A percentile compares a stretch with the other conserved stretches of the same genome.
Evolutionary conservation across 2,329 filamentous ascomycete genomes (phyloP).

Genomic region (Pyricularia sp.): DNA sequence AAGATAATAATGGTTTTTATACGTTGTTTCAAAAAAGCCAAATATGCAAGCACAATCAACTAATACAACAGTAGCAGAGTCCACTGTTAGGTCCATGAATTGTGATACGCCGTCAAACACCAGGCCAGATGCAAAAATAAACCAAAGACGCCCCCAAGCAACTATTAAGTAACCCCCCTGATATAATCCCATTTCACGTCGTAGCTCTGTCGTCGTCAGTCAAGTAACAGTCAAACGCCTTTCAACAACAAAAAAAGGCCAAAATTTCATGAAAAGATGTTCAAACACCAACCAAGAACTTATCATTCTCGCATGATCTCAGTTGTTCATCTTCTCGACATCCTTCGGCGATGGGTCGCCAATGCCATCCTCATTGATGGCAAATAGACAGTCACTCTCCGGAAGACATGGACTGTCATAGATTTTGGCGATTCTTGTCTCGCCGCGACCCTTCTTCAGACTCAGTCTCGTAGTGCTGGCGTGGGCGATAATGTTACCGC

Average conservation of each 20-base stretch:
- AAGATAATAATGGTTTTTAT: not conserved
- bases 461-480: conserved; percentile 92
- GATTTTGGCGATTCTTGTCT: conserved; percentile 97
- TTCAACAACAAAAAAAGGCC: not conserved
- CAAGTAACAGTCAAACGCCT: not conserved
- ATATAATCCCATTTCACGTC: not conserved
- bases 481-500: conserved; percentile 97
- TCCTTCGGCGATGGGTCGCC: conserved; percentile 95
- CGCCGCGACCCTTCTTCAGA: conserved; percentile 87
- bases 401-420: conserved; percentile 97
- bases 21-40: not conserved
- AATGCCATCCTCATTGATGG: conserved; percentile 95
- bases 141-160: not conserved
- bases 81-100: not conserved
- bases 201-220: not conserved
- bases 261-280: not conserved
- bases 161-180: not conserved
- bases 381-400: conserved; percentile 93
- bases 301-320: not conserved
- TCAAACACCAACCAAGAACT: conserved; percentile 9
- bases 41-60: not conserved
- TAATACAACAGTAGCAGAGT: not conserved
- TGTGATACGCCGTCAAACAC: conserved; percentile 3
- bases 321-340: conserved; percentile 54
- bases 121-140: conserved; percentile 4